Conservation (phyloP, 805 yeast species). For the Candida endomychidarum region DNA sequence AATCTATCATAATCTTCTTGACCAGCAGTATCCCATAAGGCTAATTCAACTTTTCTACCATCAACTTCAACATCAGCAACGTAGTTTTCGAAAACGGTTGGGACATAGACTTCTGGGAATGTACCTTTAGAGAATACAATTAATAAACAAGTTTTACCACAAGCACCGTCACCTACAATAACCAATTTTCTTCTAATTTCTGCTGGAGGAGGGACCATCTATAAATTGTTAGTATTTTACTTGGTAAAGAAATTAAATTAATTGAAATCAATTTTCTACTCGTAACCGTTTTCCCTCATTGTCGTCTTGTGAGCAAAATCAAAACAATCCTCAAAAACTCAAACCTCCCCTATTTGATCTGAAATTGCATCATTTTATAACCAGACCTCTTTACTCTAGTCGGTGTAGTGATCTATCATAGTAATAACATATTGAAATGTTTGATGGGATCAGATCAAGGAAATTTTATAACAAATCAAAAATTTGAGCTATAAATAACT, state of each 20-base stretch:
- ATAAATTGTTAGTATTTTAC: conserved; percentile 8
- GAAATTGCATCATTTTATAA: background rate
- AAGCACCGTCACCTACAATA: conserved; percentile 96
- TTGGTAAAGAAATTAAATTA: background rate
- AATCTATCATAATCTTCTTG: conserved; percentile 96
- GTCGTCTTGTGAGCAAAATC: conserved; percentile 9
- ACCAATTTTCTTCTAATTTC: conserved; percentile 78
- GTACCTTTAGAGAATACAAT: conserved; percentile 82
- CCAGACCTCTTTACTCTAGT: too few species aligned
- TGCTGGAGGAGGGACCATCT: conserved; percentile 49
- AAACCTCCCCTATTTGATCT: conserved; percentile 4
- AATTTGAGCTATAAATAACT: background rate
- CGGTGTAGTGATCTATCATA: background rate
- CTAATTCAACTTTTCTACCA: conserved; percentile 73
- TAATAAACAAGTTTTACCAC: conserved; percentile 92
- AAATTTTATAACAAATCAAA: too few species aligned
- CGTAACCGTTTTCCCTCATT: background rate
- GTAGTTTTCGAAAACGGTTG: conserved; percentile 96
- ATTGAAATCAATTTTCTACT: too few species aligned
- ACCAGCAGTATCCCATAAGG: conserved; percentile 98
- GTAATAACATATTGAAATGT: background rate
- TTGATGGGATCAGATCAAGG: too few species aligned
- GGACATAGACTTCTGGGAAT: conserved; percentile 93
- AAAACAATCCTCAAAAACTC: conserved; percentile 8
- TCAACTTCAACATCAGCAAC: conserved; percentile 86